phyloP scores from a whole-genome alignment of 768 basidiomycete species.

The Amanita fuliginea region DNA sequence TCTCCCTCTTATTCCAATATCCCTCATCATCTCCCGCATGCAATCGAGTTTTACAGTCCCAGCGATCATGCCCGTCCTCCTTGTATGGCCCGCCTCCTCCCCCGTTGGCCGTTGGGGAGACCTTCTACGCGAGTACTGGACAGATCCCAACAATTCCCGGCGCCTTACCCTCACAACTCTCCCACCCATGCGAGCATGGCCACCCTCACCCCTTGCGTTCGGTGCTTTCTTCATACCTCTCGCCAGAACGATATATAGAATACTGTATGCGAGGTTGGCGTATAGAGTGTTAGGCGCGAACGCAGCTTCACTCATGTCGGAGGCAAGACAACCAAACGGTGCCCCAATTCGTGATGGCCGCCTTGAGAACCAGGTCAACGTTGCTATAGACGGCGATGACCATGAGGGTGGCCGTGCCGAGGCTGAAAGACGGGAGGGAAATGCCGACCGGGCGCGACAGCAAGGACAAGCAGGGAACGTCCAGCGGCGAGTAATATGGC shows the following conservation, averaged over 20 bases:
- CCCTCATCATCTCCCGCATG: slow-evolving; percentile 54
- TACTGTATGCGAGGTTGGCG: slow-evolving; percentile 27
- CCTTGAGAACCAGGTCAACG: neutral
- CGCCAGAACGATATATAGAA: slow-evolving; percentile 31
- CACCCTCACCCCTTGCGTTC: slow-evolving; percentile 48
- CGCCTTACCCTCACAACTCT: slow-evolving; percentile 18
- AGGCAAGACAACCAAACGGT: neutral
- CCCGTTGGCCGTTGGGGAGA: slow-evolving; percentile 21
- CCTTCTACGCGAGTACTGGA: slow-evolving; percentile 22
- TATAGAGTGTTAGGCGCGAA: slow-evolving; percentile 31
- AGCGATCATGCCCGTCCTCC: slow-evolving; percentile 29
- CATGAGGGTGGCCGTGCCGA: neutral
- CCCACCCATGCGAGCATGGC: slow-evolving; percentile 27
- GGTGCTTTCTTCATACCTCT: slow-evolving; percentile 42
- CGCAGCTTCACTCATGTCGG: slow-evolving; percentile 17
- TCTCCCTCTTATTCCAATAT: slow-evolving; percentile 60
- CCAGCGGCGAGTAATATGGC: slow-evolving; percentile 6
- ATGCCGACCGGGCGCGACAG: neutral
- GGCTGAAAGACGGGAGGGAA: neutral
- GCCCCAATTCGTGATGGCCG: neutral
- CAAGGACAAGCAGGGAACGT: neutral
- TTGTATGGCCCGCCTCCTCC: slow-evolving; percentile 33
- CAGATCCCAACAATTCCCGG: slow-evolving; percentile 19
- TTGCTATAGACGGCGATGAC: neutral
- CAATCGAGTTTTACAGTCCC: slow-evolving; percentile 24